A percentile compares a stretch with the other conserved stretches of the same genome.
These are phyloP conservation scores for Aquanectria penicillioides DNA, from an alignment of 2,329 filamentous ascomycete genomes.

Conservation along the genomic window DNA sequence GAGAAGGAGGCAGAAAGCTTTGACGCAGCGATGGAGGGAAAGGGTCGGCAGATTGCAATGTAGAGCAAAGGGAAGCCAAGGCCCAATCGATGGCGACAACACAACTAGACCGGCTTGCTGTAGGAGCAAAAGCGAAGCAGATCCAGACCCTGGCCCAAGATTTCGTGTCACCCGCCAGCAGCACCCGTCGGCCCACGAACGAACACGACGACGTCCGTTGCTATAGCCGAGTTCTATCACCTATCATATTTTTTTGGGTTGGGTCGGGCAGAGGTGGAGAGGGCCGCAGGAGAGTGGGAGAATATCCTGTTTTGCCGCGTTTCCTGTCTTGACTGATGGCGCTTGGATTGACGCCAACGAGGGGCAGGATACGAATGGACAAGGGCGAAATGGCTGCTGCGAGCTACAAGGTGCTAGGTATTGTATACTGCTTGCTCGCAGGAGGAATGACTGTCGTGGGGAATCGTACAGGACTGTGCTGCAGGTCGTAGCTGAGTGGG, in stretches of 20 bases:
- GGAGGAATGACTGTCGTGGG: too few relatives aligned
- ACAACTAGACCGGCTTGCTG: neutral
- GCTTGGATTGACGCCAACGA: neutral
- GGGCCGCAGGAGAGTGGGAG: constrained; percentile 1
- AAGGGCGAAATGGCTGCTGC: neutral
- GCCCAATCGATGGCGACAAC: constrained; percentile 9
- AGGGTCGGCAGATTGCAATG: neutral
- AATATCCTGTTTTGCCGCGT: neutral
- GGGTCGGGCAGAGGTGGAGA: constrained; percentile 15
- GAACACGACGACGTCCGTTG: constrained; percentile 16
- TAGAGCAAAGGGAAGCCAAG: constrained; percentile 3
- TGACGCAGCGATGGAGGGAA: constrained; percentile 4
- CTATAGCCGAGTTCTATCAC: constrained; percentile 23
- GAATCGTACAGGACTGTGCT: too few relatives aligned
- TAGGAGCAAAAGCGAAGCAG: constrained; percentile 8
- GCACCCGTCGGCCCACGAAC: constrained; percentile 18
- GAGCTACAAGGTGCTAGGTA: neutral
- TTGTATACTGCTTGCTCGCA: too few relatives aligned
- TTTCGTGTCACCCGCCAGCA: constrained; percentile 14
- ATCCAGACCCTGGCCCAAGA: constrained; percentile 2
- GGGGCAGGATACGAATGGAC: neutral
- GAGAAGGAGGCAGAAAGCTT: neutral
- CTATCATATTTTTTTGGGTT: constrained; percentile 27
- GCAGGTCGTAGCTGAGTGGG: too few relatives aligned
- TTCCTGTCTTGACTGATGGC: neutral